Percentiles rank a stretch among this genome's conserved stretches.
phyloP scores from a whole-genome alignment of 2,329 filamentous ascomycete genomes.

The Colletotrichum musae region DNA sequence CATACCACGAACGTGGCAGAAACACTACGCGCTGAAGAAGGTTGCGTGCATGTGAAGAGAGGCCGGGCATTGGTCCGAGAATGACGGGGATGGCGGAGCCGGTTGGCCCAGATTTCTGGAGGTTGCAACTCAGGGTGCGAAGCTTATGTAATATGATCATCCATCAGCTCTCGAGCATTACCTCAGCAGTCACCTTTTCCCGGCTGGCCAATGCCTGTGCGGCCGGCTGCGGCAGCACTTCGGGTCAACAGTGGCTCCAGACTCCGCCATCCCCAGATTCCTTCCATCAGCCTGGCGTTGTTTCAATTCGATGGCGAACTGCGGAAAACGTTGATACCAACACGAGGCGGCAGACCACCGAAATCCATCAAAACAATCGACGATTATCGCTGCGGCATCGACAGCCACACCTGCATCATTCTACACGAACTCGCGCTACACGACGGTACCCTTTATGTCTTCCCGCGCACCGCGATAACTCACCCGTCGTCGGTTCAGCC shows the following conservation, averaged over 20 bases:
- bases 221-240: constrained; percentile 17
- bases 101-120: not conserved
- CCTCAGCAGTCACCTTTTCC: no score
- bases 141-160: not conserved
- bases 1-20: not conserved
- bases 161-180: not conserved
- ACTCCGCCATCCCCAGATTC: constrained; percentile 27
- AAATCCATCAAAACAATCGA: constrained; percentile 33
- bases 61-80: not conserved
- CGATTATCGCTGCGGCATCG: constrained; percentile 13
- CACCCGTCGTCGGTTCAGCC: constrained; percentile 34
- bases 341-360: constrained; percentile 18
- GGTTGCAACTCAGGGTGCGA: not conserved
- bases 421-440: rapidly evolving
- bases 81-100: constrained; percentile 37
- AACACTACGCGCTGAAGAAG: not conserved
- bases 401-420: not conserved
- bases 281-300: constrained; percentile 27
- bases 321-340: constrained; percentile 26
- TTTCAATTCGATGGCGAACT: constrained; percentile 17
- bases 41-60: not conserved
- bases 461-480: constrained; percentile 22
- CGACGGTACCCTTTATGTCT: constrained; percentile 20
- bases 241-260: constrained; percentile 23
- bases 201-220: not conserved